Conservation (phyloP, 306 rosid species). For the Trifolium subterraneum region DNA sequence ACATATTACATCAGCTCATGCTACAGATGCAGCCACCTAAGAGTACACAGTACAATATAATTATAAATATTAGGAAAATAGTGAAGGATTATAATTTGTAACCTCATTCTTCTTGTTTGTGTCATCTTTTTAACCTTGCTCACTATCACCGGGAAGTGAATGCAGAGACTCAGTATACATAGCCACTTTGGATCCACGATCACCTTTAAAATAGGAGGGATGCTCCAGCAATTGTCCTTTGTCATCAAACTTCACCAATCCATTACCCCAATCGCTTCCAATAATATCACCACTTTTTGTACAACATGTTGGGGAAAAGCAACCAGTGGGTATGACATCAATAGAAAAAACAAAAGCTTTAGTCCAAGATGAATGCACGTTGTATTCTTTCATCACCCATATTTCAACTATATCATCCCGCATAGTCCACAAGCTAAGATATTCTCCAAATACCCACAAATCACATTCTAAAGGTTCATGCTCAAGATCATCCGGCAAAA, state of each 20-base stretch:
- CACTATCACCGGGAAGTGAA: constrained; percentile 20
- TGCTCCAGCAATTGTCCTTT: constrained; percentile 7
- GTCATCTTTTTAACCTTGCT: not conserved
- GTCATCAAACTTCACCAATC: too few species aligned
- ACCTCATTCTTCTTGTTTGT: not conserved
- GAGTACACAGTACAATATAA: too few species aligned
- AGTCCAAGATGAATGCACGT: not conserved
- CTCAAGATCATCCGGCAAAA: not conserved
- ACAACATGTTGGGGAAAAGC: not conserved
- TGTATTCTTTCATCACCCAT: not conserved
- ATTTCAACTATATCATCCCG: not conserved
- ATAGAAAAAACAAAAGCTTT: not conserved
- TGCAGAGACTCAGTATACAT: constrained; percentile 33
- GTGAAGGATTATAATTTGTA: not conserved
- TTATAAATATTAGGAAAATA: too few species aligned
- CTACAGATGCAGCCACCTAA: too few species aligned
- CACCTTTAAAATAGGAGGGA: not conserved
- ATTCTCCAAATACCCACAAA: not conserved
- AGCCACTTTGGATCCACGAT: not conserved
- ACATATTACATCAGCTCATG: too few species aligned
- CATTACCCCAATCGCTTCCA: not conserved
- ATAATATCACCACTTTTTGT: constrained; percentile 32
- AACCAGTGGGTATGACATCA: not conserved
- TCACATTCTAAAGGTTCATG: not conserved
- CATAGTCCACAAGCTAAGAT: not conserved